Percentiles rank a stretch among this genome's conserved stretches.
Conservation (phyloP, 352 stramenopile species). For the Phytophthora agathidicida region DNA sequence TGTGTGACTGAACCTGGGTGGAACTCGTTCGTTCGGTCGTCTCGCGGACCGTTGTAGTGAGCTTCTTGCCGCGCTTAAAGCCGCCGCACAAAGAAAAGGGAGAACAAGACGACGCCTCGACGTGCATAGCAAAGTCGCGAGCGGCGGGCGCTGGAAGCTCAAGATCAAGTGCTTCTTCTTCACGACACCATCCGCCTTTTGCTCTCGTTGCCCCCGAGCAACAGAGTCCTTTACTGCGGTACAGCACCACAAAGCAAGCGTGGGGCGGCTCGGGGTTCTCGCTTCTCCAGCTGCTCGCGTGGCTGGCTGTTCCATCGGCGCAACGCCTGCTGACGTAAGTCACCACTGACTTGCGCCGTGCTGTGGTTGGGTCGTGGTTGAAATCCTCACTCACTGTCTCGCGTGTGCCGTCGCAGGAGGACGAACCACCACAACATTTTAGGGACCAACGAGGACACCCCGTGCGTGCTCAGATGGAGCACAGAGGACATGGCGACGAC, state of each 20-base stretch:
- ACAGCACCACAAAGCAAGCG: no score
- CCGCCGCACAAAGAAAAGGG: conserved; percentile 24
- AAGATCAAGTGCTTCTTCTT: background rate
- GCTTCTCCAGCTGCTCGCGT: conserved; percentile 31
- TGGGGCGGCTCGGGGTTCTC: conserved; percentile 20
- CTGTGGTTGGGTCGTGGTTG: conserved; percentile 27
- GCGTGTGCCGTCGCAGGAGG: conserved; percentile 15
- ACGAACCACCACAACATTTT: conserved; percentile 21
- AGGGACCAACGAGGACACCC: background rate
- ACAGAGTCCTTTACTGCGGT: no score
- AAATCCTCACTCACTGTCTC: conserved; percentile 21
- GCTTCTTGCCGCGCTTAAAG: conserved; percentile 2
- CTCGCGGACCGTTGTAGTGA: background rate
- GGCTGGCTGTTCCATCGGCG: conserved; percentile 17
- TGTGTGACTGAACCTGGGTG: conserved; percentile 19
- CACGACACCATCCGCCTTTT: conserved; percentile 10
- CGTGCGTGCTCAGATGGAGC: conserved; percentile 15
- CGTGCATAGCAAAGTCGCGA: conserved; percentile 33
- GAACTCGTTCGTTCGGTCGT: conserved; percentile 14
- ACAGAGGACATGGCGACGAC: conserved; percentile 1
- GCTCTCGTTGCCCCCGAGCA: conserved; percentile 11
- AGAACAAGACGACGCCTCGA: conserved; percentile 26
- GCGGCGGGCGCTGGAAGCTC: conserved; percentile 23
- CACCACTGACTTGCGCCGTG: conserved; percentile 23
- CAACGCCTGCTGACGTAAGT: conserved; percentile 27